These are phyloP conservation scores for Rhododendron simsii DNA, from an alignment of 148 eudicot genomes.

Conservation along the genomic window DNA sequence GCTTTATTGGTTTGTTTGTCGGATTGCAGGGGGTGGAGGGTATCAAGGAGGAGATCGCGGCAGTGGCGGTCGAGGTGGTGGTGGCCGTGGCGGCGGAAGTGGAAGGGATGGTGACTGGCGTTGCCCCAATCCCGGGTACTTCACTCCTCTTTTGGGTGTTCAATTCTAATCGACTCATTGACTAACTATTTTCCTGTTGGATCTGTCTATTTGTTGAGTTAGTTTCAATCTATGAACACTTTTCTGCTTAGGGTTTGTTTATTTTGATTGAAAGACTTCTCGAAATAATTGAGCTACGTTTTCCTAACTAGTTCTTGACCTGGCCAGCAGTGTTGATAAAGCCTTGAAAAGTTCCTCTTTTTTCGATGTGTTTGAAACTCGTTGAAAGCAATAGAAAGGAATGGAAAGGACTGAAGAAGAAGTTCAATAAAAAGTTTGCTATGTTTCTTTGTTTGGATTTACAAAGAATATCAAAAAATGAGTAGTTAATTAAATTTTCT, in stretches of 20 bases:
- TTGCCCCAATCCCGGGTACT: conserved; percentile 82
- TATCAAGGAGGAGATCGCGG: conserved; percentile 61
- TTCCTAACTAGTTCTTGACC: background rate
- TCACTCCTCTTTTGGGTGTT: background rate
- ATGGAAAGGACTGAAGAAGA: background rate
- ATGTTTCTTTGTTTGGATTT: background rate
- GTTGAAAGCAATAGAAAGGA: background rate
- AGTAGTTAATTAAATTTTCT: background rate
- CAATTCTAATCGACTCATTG: background rate
- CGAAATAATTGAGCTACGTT: background rate
- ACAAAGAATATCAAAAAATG: background rate
- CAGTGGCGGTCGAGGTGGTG: conserved; percentile 38
- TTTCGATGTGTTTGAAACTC: background rate
- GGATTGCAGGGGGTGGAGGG: conserved; percentile 38
- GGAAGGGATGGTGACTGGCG: conserved; percentile 96
- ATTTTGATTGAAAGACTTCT: background rate
- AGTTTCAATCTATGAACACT: background rate
- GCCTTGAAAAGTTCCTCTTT: background rate
- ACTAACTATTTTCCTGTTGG: background rate
- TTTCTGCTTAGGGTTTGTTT: background rate
- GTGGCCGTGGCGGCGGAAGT: conserved; percentile 67
- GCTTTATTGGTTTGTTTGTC: background rate
- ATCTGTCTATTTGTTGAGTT: background rate
- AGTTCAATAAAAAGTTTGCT: background rate
- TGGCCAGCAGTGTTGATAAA: background rate